phyloP scores from a whole-genome alignment of 768 basidiomycete genomes.

The Suillus discolor region DNA sequence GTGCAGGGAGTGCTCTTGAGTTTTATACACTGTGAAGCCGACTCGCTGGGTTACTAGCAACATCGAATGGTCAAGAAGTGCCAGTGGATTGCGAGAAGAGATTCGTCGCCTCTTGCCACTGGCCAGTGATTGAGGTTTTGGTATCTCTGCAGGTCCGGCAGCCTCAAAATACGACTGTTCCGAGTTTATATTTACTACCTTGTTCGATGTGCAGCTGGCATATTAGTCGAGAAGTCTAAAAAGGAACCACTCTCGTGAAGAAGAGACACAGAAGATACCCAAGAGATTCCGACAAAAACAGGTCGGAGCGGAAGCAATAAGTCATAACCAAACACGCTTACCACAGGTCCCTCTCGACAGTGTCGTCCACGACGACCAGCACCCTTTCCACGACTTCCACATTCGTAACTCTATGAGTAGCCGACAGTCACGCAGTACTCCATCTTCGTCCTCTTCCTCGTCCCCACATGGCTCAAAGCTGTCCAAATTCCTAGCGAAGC shows the following conservation, averaged over 20 bases:
- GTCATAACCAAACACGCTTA: slow-evolving; percentile 21
- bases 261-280: not conserved
- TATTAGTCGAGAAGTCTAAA: slow-evolving; percentile 1
- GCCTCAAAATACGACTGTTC: not conserved
- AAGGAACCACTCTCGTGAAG: not conserved
- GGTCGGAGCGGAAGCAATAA: slow-evolving; percentile 7
- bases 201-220: not conserved
- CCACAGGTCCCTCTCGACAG: slow-evolving; percentile 13
- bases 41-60: not conserved
- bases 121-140: not conserved
- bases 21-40: not conserved
- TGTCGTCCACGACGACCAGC: slow-evolving; percentile 22
- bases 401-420: slow-evolving; percentile 41
- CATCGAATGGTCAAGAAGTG: not conserved
- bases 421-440: slow-evolving; percentile 46
- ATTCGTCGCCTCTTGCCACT: not conserved
- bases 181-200: not conserved
- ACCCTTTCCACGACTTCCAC: slow-evolving; percentile 8
- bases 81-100: not conserved
- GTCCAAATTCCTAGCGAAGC: slow-evolving; percentile 69
- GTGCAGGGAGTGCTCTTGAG: not conserved
- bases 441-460: slow-evolving; percentile 44
- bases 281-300: not conserved
- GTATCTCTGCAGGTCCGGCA: not conserved
- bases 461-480: slow-evolving; percentile 54